Evolutionary conservation across 176 grass and related monocot species (phyloP), one percentile per base, ranked within the genome.

Genomic region (Zoysia japonica): DNA sequence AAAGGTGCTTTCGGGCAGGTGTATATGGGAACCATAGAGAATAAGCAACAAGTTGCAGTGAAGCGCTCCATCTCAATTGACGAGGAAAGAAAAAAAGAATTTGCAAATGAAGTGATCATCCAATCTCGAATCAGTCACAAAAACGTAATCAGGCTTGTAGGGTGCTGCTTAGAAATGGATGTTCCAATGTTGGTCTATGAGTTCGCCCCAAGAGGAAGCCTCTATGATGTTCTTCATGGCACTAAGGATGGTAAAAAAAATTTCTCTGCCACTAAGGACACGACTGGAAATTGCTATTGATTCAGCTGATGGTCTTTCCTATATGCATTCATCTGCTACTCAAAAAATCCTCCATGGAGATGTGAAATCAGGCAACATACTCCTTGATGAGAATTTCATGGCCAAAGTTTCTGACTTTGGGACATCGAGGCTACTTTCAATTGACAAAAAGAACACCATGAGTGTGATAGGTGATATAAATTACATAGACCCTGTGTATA

Each of bases 131-230:
- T 79, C 55, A 68, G 2, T 28, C 77, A 79, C 51, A 68, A 20
- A n/a, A 79, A 79, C 68, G 11, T 79, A 10, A 40, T 78, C 10
- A 65, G 38, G 75, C 75, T 78, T 7, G 4, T 67, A 2, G 76
- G 48, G 2, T 67, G 62, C 8, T 88, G 86, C 16, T 40, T 88
- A 37, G 86, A 88, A 9, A 44, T 77, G 35, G 74, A 83, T 40
- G 15, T 71, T 52, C 80, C 80, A 0, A 11, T 83, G 39, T 14
- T 87, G 65, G 72, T 87, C 38, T 83, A 87, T 16, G 79, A 87
- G 66, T 83, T 48, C 7, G 35, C 35, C 1, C 35, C 46, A 41
- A 78, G 40, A 1, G 75, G 47, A 51, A 78, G 75, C 75, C 61
- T 65, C 8, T 11, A 2, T 7, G 46, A 77, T 3, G 8, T 51